Evolutionary conservation across 257 asterid genomes (phyloP).

Genomic region (Parsonsia alboflavescens): DNA sequence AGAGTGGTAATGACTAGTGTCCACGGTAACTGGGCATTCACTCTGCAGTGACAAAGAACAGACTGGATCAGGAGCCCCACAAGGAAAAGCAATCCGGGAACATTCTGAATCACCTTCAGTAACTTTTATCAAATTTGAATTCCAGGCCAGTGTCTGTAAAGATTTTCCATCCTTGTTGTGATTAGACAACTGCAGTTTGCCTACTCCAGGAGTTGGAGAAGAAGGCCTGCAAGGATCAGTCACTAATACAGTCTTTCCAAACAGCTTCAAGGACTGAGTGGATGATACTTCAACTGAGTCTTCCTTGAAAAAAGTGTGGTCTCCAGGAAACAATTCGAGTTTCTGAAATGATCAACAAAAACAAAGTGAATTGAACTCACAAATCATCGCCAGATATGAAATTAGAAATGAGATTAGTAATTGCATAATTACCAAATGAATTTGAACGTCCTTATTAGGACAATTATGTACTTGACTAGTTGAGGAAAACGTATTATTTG

Average conservation of each 20-base stretch:
- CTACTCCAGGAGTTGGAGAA: constrained; percentile 20
- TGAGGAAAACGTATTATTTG: constrained; percentile 28
- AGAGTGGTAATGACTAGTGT: constrained; percentile 13
- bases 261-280: constrained; percentile 58
- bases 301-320: constrained; percentile 29
- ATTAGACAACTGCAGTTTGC: constrained; percentile 28
- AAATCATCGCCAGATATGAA: neutral
- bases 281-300: constrained; percentile 42
- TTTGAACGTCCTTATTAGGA: constrained; percentile 40
- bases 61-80: constrained; percentile 15
- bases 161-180: constrained; percentile 23
- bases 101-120: constrained; percentile 19
- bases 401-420: neutral
- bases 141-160: constrained; percentile 20
- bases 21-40: constrained; percentile 1
- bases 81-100: constrained; percentile 17
- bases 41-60: constrained; percentile 13
- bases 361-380: neutral
- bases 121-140: constrained; percentile 28
- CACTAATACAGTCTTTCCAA: constrained; percentile 69
- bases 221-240: constrained; percentile 32
- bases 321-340: constrained; percentile 38
- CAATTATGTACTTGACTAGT: constrained; percentile 32
- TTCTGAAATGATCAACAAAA: constrained; percentile 34
- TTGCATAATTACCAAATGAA: constrained; percentile 38